Conservation (phyloP, 257 asterid genomes). For the Euphrasia confusa region DNA sequence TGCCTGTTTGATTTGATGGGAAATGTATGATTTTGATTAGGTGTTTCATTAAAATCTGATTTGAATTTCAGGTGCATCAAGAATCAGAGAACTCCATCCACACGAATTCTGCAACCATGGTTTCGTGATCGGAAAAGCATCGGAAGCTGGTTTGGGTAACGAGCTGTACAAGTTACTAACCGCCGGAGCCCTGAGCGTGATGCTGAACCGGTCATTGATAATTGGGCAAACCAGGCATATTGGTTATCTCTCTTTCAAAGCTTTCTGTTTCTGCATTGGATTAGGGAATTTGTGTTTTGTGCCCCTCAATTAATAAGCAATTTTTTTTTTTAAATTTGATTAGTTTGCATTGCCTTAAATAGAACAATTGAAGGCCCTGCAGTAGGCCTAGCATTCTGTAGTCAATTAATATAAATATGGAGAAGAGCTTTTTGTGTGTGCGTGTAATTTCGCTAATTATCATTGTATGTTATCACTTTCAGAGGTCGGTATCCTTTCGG, state of each 20-base stretch:
- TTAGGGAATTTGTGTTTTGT: conserved; percentile 23
- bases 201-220: conserved; percentile 95
- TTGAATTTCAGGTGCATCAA: conserved; percentile 60
- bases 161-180: conserved; percentile 89
- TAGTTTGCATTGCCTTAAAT: background rate
- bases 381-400: conserved; percentile 14
- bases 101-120: conserved; percentile 87
- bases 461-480: conserved; percentile 29
- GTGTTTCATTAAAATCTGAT: background rate
- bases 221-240: conserved; percentile 99
- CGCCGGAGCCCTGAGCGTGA: conserved; percentile 93
- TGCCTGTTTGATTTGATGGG: background rate
- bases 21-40: conserved; percentile 12
- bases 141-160: conserved; percentile 97
- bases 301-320: background rate
- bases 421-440: background rate
- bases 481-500: conserved; percentile 87
- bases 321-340: background rate
- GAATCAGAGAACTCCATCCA: conserved; percentile 62
- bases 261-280: conserved; percentile 48
- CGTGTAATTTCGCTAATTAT: conserved; percentile 15
- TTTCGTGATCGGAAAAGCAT: conserved; percentile 87
- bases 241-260: conserved; percentile 96
- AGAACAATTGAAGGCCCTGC: background rate
- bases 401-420: conserved; percentile 5